These are phyloP conservation scores for Babesia sp. DNA, from an alignment of 169 alveolate species.

Conservation along the genomic window DNA sequence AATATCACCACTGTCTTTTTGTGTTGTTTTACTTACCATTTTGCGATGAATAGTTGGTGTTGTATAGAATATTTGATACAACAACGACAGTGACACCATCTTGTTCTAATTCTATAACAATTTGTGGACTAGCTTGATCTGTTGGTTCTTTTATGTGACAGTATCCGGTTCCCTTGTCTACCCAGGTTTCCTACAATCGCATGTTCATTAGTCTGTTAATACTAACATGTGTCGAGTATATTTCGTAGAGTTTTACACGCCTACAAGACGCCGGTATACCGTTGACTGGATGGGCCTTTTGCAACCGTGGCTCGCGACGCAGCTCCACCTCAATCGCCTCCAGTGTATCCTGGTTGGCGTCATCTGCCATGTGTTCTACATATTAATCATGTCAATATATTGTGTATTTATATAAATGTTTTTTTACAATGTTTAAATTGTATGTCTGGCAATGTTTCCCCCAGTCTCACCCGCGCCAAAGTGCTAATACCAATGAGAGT, in stretches of 20 bases:
- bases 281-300: slow-evolving; percentile 59
- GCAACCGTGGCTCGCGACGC: slow-evolving; percentile 18
- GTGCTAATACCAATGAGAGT: slow-evolving; percentile 36
- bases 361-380: slow-evolving; percentile 23
- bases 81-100: slow-evolving; percentile 42
- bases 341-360: slow-evolving; percentile 27
- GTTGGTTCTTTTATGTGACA: slow-evolving; percentile 51
- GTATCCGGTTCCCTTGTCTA: slow-evolving; percentile 69
- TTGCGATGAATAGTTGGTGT: slow-evolving; percentile 66
- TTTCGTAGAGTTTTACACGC: slow-evolving; percentile 75
- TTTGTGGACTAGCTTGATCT: slow-evolving; percentile 48
- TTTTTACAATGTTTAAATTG: neutral
- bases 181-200: slow-evolving; percentile 50
- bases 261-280: slow-evolving; percentile 58
- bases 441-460: slow-evolving; percentile 1
- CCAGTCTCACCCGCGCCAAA: slow-evolving; percentile 49
- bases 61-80: slow-evolving; percentile 42
- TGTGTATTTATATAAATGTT: neutral
- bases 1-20: no score
- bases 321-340: slow-evolving; percentile 31
- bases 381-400: neutral
- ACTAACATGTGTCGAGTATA: slow-evolving; percentile 44
- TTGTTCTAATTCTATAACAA: slow-evolving; percentile 55
- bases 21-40: slow-evolving; percentile 66
- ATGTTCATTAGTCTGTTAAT: neutral